A percentile compares a stretch with the other conserved stretches of the same genome.
Evolutionary conservation across 208 protist genomes (phyloP).

Genomic region (Naegleria gruberi): DNA sequence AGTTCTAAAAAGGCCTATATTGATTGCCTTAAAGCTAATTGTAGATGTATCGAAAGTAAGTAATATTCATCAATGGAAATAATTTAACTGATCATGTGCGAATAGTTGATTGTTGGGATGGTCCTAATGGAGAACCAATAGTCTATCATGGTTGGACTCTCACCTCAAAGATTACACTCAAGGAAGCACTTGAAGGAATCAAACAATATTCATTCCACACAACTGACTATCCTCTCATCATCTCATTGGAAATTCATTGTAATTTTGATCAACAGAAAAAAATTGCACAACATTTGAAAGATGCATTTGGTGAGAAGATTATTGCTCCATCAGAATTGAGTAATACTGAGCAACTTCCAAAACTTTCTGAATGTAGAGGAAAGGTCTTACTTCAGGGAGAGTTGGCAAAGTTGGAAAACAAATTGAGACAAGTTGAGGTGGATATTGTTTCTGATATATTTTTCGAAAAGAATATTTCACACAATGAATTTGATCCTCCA

Average conservation of each 20-base stretch:
- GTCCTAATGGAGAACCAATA: conserved; percentile 53
- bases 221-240: conserved; percentile 62
- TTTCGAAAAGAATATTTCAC: background rate
- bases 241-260: conserved; percentile 66
- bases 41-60: conserved; percentile 58
- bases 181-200: conserved; percentile 51
- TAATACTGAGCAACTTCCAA: background rate
- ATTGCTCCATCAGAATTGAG: background rate
- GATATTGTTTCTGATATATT: background rate
- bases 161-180: conserved; percentile 60
- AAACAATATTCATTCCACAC: conserved; percentile 52
- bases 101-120: conserved; percentile 66
- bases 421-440: background rate
- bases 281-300: conserved; percentile 59
- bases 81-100: background rate
- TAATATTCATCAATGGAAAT: background rate
- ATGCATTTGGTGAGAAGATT: conserved; percentile 43
- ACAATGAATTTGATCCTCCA: background rate
- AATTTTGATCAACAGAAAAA: conserved; percentile 50
- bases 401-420: background rate
- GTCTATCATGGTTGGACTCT: conserved; percentile 68
- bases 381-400: background rate
- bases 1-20: conserved; percentile 55
- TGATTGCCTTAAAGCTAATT: conserved; percentile 57
- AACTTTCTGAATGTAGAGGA: background rate